Evolutionary conservation across 2,329 filamentous ascomycete species (phyloP), one percentile per base, ranked within the genome.

Genomic region (Plectosphaerella plurivora): DNA sequence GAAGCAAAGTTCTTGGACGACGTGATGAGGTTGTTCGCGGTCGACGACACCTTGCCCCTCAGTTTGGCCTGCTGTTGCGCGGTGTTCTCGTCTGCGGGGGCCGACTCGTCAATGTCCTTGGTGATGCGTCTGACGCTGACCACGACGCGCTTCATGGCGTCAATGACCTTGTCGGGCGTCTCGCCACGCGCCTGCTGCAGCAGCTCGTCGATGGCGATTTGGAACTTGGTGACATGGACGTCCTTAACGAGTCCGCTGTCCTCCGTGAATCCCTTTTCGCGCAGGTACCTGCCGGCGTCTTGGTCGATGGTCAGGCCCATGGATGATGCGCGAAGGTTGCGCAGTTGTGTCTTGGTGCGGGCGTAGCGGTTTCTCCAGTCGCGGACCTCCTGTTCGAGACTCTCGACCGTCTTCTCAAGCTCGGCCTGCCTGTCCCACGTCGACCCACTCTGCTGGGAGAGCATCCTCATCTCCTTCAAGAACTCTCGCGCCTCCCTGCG

Each of bases 1-100:
- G 83, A 81, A 35, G 89, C 87, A 68, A 94, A 96, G 65, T 96
- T 96, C 73, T 95, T 96, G 35, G 90, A 88, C 1, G 93, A 91
- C 3, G 93, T 97, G 63, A 97, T 97, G 53, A 99, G 77, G 64
- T 93, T 94, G 75, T 97, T 97, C 47, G 94, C 92, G 1, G 93
- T 96, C 3, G 88, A 87, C n/a, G 91, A 95, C 3, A 97, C 88
- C 53, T 87, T 87, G 48, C 83, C 81, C 70, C 90, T 95, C 55
- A 95, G 78, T 67, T 87, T 91, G 25, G 77, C 74, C 58, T 84
- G 83, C 56, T 86, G 75, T 57, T 83, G 80, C 37, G 73, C 68
- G 25, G 76, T 57, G 15, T 81, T 75, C 36, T 81, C 81, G 55
- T 82, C 79, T 36, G 71, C 78, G 2, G 76, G 69, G 10, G 73